Conservation (phyloP, 2,329 filamentous ascomycete species). For the Penicillium sp. region DNA sequence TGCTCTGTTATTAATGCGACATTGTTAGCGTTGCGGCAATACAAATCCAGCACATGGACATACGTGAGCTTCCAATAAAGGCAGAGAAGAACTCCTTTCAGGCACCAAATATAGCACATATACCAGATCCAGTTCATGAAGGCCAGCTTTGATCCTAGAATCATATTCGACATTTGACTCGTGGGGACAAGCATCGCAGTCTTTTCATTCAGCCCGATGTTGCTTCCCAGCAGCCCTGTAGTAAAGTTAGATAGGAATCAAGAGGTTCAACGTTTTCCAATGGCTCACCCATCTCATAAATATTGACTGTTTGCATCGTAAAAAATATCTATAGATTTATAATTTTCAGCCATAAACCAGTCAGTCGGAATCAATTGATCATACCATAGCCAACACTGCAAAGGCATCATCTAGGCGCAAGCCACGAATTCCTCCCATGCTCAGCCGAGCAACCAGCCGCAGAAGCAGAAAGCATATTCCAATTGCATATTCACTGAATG, state of each 20-base stretch:
- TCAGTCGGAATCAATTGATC: background rate
- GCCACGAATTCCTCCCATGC: conserved; percentile 14
- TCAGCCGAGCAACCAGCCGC: conserved; percentile 16
- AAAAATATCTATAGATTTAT: conserved; percentile 13
- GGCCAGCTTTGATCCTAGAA: conserved; percentile 35
- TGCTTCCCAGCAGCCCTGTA: conserved; percentile 32
- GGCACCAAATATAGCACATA: conserved; percentile 36
- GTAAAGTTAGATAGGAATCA: background rate
- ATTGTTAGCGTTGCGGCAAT: background rate
- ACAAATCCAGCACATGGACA: conserved; percentile 1
- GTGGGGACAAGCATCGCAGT: conserved; percentile 33
- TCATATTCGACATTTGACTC: conserved; percentile 24
- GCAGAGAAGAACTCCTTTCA: conserved; percentile 38
- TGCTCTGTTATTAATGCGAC: conserved; percentile 12
- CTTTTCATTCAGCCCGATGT: conserved; percentile 31
- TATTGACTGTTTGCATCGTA: conserved; percentile 18
- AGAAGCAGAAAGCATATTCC: conserved; percentile 18
- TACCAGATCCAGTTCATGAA: conserved; percentile 42
- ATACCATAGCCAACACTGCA: conserved; percentile 21
- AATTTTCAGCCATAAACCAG: background rate
- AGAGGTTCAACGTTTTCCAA: background rate
- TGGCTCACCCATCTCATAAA: conserved; percentile 15
- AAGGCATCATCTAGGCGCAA: conserved; percentile 23
- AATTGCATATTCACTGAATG: conserved; percentile 26
- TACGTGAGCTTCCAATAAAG: conserved; percentile 37